These are phyloP conservation scores for Tylopilus subfusipes DNA, from an alignment of 768 basidiomycete species.

Conservation along the genomic window DNA sequence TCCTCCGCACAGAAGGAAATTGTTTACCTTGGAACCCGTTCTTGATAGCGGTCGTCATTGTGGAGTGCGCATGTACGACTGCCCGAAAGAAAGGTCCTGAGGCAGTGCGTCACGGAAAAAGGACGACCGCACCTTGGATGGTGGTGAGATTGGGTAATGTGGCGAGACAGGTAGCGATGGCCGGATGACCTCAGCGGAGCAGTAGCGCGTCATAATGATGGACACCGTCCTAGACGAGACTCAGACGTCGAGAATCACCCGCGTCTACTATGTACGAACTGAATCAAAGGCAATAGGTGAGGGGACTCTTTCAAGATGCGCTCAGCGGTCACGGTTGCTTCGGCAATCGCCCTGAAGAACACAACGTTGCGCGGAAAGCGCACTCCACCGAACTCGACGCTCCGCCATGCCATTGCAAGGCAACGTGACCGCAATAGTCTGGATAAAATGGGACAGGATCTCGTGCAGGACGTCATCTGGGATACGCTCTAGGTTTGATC, in stretches of 20 bases:
- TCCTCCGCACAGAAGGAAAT: constrained; percentile 10
- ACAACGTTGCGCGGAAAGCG: neutral
- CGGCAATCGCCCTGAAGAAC: neutral
- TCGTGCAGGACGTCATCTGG: constrained; percentile 14
- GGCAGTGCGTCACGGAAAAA: neutral
- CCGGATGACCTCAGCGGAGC: neutral
- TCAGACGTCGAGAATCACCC: neutral
- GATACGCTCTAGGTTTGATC: constrained; percentile 3
- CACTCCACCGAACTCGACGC: constrained; percentile 1
- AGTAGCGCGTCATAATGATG: neutral
- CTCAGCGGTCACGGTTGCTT: neutral
- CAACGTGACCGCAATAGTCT: constrained; percentile 9
- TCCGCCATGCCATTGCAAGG: constrained; percentile 15
- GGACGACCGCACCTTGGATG: constrained; percentile 1
- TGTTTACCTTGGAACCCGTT: constrained; percentile 3
- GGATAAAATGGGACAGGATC: constrained; percentile 7
- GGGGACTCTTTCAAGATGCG: constrained; percentile 2
- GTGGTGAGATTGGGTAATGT: constrained; percentile 4
- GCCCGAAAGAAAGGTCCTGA: neutral
- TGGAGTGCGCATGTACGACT: constrained; percentile 2
- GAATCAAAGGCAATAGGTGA: constrained; percentile 1
- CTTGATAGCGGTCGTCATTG: constrained; percentile 6
- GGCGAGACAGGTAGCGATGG: constrained; percentile 5
- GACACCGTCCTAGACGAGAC: neutral
- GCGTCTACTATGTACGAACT: neutral